These are phyloP conservation scores for Tripidium arundinaceum DNA, from an alignment of 202 grass and related monocot genomes.

Conservation along the genomic window DNA sequence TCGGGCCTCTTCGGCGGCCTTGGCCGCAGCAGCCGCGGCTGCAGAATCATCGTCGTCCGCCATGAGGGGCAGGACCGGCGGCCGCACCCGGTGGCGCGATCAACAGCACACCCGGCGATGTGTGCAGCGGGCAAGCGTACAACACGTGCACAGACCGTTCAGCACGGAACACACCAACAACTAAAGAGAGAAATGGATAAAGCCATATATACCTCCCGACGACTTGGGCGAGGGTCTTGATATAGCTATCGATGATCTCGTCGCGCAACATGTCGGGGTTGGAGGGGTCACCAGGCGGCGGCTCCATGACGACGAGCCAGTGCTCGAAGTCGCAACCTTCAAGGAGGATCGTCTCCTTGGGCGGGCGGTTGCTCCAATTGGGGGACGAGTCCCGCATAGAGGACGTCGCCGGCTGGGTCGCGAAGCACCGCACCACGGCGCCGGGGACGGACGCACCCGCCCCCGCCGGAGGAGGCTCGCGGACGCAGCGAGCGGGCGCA, in stretches of 20 bases:
- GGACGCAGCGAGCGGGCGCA: slow-evolving; percentile 29
- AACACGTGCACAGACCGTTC: too few species aligned
- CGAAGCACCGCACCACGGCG: slow-evolving; percentile 25
- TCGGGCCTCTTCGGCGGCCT: too few species aligned
- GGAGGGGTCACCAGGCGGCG: slow-evolving; percentile 38
- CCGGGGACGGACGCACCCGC: not conserved
- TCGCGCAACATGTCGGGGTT: slow-evolving; percentile 43
- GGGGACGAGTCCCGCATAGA: slow-evolving; percentile 62
- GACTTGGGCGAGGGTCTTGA: slow-evolving; percentile 57
- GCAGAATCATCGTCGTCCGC: too few species aligned
- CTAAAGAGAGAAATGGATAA: slow-evolving; percentile 1
- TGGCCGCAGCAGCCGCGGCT: too few species aligned
- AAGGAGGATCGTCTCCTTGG: slow-evolving; percentile 73
- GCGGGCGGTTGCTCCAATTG: slow-evolving; percentile 71
- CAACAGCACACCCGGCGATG: too few species aligned
- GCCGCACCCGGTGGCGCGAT: too few species aligned
- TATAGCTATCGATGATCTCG: slow-evolving; percentile 59
- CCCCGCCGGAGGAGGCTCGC: slow-evolving; percentile 28
- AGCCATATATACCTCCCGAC: slow-evolving; percentile 39
- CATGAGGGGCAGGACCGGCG: too few species aligned
- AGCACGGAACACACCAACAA: not conserved
- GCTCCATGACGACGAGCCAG: slow-evolving; percentile 71
- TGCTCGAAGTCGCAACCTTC: slow-evolving; percentile 80
- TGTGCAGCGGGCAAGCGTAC: too few species aligned
- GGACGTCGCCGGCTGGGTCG: slow-evolving; percentile 52